Conservation (phyloP, 2,329 filamentous ascomycete species). For the Westerdykella ornata region DNA sequence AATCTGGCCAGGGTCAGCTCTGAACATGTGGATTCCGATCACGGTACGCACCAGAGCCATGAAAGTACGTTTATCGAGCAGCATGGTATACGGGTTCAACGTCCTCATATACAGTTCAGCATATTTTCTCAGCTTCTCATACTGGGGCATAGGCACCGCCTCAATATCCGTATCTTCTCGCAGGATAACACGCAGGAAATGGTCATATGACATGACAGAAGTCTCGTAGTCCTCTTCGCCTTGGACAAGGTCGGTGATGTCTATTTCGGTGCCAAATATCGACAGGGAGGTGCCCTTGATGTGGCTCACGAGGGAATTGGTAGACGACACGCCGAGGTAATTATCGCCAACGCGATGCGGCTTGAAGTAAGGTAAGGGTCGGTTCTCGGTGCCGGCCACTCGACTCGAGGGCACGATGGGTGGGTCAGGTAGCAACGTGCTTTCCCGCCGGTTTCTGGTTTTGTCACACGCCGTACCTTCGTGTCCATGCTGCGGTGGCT, state of each 20-base stretch:
- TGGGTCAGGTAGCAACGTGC: slow-evolving; percentile 16
- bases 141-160: slow-evolving; percentile 54
- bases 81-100: slow-evolving; percentile 63
- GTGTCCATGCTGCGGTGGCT: slow-evolving; percentile 5
- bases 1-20: slow-evolving; percentile 40
- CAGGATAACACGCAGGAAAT: slow-evolving; percentile 60
- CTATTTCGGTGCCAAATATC: slow-evolving; percentile 71
- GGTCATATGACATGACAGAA: slow-evolving; percentile 60
- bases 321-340: slow-evolving; percentile 59
- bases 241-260: slow-evolving; percentile 65
- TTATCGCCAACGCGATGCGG: slow-evolving; percentile 50
- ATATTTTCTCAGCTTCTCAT: slow-evolving; percentile 60
- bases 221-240: slow-evolving; percentile 53
- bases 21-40: not conserved
- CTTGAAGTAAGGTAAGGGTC: slow-evolving; percentile 42
- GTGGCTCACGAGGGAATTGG: slow-evolving; percentile 60
- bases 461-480: slow-evolving; percentile 21
- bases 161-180: slow-evolving; percentile 51
- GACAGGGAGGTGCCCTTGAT: slow-evolving; percentile 71
- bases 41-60: slow-evolving; percentile 55
- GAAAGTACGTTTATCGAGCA: slow-evolving; percentile 71
- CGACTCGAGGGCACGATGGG: slow-evolving; percentile 9
- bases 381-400: slow-evolving; percentile 13
- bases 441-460: slow-evolving; percentile 14
- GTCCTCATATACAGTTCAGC: slow-evolving; percentile 70